A percentile compares a stretch with the other conserved stretches of the same genome.
Evolutionary conservation across 2,329 filamentous ascomycete species (phyloP).

Genomic region (Fusarium newnesense): DNA sequence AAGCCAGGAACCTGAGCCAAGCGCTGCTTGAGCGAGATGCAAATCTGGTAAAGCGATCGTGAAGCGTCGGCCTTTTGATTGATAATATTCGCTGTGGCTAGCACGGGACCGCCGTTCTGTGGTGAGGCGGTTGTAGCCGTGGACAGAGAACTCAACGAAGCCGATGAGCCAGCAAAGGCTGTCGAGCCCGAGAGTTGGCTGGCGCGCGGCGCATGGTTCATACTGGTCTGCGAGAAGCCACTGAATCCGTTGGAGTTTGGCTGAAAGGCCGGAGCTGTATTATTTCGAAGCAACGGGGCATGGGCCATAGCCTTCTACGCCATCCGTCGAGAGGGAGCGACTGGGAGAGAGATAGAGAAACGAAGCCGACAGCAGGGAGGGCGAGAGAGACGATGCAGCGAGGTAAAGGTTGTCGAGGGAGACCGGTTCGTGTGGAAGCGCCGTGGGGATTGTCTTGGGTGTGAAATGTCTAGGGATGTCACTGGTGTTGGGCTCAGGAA

Average conservation of each 20-base stretch:
- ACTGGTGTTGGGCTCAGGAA: conserved; percentile 37
- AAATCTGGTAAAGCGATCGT: conserved; percentile 94
- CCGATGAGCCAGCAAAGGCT: conserved; percentile 62
- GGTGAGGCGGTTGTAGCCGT: conserved; percentile 56
- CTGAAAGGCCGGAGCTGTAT: conserved; percentile 66
- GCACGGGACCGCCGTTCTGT: conserved; percentile 68
- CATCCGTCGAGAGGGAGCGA: conserved; percentile 50
- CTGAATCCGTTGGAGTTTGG: conserved; percentile 59
- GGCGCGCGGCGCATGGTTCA: conserved; percentile 64
- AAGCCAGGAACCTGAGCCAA: conserved; percentile 87
- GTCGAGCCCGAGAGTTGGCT: conserved; percentile 73
- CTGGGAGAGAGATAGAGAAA: conserved; percentile 1
- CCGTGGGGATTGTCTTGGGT: conserved; percentile 14
- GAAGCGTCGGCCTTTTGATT: conserved; percentile 95
- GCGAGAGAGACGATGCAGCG: conserved; percentile 11
- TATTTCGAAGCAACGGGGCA: conserved; percentile 68
- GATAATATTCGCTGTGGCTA: conserved; percentile 92
- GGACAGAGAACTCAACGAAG: conserved; percentile 62
- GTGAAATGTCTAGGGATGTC: conserved; percentile 26
- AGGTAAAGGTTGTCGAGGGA: conserved; percentile 27
- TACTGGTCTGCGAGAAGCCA: conserved; percentile 56
- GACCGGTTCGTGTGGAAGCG: conserved; percentile 18
- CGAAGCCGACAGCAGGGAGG: conserved; percentile 19
- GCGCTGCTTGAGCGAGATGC: conserved; percentile 83
- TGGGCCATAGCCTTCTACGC: conserved; percentile 65